Conservation (phyloP, 352 stramenopile genomes). For the Phytophthora pisi region DNA sequence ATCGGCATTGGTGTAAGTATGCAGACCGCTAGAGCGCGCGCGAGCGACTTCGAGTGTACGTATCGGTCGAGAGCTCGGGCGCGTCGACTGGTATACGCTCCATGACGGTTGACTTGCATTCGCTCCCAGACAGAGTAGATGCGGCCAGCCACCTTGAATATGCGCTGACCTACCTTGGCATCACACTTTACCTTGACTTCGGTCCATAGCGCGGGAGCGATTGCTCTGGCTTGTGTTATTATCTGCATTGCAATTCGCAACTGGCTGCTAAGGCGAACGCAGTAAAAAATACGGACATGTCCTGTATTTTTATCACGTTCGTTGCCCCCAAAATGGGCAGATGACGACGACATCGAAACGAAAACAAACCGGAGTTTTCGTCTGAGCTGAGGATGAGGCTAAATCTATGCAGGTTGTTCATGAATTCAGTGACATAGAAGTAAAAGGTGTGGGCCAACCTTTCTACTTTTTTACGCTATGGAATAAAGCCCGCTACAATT, state of each 20-base stretch:
- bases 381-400: neutral
- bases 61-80: constrained; percentile 15
- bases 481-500: no score
- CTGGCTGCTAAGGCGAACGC: neutral
- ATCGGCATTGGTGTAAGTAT: constrained; percentile 11
- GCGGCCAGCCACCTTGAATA: neutral
- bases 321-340: neutral
- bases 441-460: no score
- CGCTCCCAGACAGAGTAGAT: constrained; percentile 7
- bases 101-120: constrained; percentile 17
- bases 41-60: constrained; percentile 7
- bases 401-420: neutral
- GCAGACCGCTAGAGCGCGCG: constrained; percentile 4
- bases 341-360: neutral
- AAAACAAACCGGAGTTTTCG: neutral
- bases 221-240: neutral
- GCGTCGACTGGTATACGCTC: constrained; percentile 11
- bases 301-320: neutral
- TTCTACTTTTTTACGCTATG: no score
- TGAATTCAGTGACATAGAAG: no score
- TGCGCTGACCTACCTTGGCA: neutral
- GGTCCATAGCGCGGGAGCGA: neutral
- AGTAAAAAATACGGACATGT: neutral
- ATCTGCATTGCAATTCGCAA: neutral
- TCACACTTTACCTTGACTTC: neutral